Conservation (phyloP, 176 grass and related monocot species). For the Zizania latifolia region DNA sequence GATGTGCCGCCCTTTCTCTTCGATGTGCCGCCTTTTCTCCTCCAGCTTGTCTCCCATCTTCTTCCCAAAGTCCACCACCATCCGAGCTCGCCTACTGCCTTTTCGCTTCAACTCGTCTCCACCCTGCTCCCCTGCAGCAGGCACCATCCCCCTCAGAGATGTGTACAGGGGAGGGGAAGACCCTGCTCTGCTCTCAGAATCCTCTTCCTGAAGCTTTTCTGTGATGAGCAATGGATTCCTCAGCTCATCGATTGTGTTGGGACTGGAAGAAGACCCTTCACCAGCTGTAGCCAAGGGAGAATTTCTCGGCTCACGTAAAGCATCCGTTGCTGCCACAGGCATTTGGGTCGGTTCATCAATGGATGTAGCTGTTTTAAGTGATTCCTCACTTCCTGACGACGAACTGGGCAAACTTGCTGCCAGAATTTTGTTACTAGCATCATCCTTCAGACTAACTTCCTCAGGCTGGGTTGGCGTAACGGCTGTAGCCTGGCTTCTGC, state of each 20-base stretch:
- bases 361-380: constrained; percentile 20
- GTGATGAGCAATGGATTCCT: constrained; percentile 30
- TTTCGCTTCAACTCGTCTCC: constrained; percentile 53
- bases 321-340: not conserved
- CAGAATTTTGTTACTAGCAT: constrained; percentile 23
- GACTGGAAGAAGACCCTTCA: constrained; percentile 11
- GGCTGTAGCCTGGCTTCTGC: constrained; percentile 3
- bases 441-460: constrained; percentile 29
- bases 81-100: constrained; percentile 48
- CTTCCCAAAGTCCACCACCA: constrained; percentile 91
- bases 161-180: constrained; percentile 38
- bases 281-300: not conserved
- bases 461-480: constrained; percentile 17
- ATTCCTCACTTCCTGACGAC: constrained; percentile 35
- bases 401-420: not conserved
- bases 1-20: constrained; percentile 73
- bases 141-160: constrained; percentile 22
- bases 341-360: constrained; percentile 33
- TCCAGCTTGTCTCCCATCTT: constrained; percentile 85
- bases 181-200: constrained; percentile 12
- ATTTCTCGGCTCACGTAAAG: constrained; percentile 11
- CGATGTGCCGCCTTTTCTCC: constrained; percentile 75
- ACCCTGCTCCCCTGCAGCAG: constrained; percentile 30
- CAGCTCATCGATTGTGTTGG: constrained; percentile 12
- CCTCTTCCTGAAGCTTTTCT: constrained; percentile 32